Conservation (phyloP, 768 basidiomycete species). For the Tephrocybe sp. region DNA sequence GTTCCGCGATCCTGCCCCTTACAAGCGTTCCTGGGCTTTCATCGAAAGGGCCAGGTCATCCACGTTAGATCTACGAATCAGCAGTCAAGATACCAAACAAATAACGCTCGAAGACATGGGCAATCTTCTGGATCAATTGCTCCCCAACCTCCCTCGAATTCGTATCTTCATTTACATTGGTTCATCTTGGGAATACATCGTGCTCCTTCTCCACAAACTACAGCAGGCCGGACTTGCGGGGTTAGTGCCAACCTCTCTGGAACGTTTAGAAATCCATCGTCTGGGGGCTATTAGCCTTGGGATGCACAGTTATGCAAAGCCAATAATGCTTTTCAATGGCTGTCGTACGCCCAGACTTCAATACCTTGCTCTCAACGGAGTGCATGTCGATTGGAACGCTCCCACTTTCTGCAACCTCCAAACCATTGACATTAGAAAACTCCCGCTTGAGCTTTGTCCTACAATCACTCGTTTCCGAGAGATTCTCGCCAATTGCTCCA, state of each 20-base stretch:
- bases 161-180: constrained; percentile 59
- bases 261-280: constrained; percentile 67
- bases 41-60: constrained; percentile 54
- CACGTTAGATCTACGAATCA: constrained; percentile 61
- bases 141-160: constrained; percentile 53
- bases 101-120: constrained; percentile 44
- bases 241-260: constrained; percentile 38
- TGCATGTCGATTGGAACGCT: constrained; percentile 58
- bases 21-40: constrained; percentile 52
- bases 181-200: constrained; percentile 51
- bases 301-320: constrained; percentile 28
- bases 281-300: constrained; percentile 44
- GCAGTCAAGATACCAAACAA: constrained; percentile 33
- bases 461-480: constrained; percentile 47
- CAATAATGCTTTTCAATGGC: constrained; percentile 50
- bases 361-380: constrained; percentile 53
- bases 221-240: constrained; percentile 30
- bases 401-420: constrained; percentile 52
- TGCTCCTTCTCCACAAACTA: constrained; percentile 50
- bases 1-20: constrained; percentile 53
- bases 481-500: constrained; percentile 47
- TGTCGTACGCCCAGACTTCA: constrained; percentile 41
- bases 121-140: constrained; percentile 46
- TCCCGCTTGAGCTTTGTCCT: constrained; percentile 53
- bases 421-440: constrained; percentile 61